Base-by-base conservation (phyloP, 1,284 basidiomycete genomes). In the Pyrrhoderma noxium region DNA sequence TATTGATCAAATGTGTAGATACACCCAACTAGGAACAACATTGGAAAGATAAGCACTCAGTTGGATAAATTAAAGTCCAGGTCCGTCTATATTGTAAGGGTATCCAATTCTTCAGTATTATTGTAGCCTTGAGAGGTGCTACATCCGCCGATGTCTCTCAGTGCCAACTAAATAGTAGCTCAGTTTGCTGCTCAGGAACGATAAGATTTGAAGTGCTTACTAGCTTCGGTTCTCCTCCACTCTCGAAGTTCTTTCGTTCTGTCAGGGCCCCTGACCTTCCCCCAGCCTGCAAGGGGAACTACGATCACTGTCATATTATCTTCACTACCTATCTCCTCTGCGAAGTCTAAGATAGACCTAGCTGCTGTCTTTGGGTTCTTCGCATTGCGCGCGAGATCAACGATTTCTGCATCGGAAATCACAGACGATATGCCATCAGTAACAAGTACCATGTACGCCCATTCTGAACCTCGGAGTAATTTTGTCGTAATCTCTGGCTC, bases 211-310 rank as follows among this genome's bases (percentile, higher is more conserved):
- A 45, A 36, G 27, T 5, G 61, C 75, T 58, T 47, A 81, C 82
- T 72, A 64, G 84, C 83, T 71, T 89, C 84, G 49, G 74, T 72
- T 51, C 78, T 69, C 59, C 91, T 72, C 64, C 90, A 95, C 62
- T 93, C 84, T 51, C 93, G 71, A 47, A 94, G 70, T 39, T 83
- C 83, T 57, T 81, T 80, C 0, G 93, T 97, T 56, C 73, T 71
- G 64, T 99, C 95, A 4, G 80, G 74, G 0, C 88, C 93, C 16
- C 71, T 73, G 1, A 90, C 75, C 54, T 82, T 78, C 2, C 88
- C 90, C 95, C 95, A 99, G 8, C 93, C 93, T 8, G 85, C 79
- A 7, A 99, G 76, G 3, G 95, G 95, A 9, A 98, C 78, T n/a
- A 97, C 89, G 45, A 99, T 75, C 9, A 82, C 90, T 1, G 93